A percentile compares a stretch with the other conserved stretches of the same genome.
Conservation (phyloP, 331 rosid species). For the Ulmus americana region DNA sequence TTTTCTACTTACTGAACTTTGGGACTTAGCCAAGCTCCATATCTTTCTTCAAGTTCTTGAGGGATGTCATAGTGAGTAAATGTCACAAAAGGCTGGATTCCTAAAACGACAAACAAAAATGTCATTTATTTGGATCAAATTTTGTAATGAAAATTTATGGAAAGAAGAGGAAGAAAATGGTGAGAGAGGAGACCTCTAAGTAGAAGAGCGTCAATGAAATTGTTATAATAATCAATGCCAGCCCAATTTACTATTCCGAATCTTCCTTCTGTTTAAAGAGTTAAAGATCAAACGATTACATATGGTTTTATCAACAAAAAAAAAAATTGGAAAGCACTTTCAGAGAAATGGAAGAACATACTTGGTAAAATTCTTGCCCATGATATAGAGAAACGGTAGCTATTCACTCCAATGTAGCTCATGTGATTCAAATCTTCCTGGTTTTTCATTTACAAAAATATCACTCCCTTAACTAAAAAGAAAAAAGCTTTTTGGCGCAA, state of each 20-base stretch:
- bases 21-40: slow-evolving; percentile 20
- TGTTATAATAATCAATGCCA: slow-evolving; percentile 12
- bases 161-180: too few relatives aligned
- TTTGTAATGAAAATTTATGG: too few relatives aligned
- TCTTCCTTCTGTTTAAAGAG: slow-evolving; percentile 11
- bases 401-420: slow-evolving; percentile 11
- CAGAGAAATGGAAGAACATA: background rate
- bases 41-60: slow-evolving; percentile 10
- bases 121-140: too few relatives aligned
- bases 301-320: too few relatives aligned
- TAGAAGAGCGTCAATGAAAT: slow-evolving; percentile 16
- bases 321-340: background rate
- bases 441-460: background rate
- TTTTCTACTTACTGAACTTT: slow-evolving; percentile 7
- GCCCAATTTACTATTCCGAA: slow-evolving; percentile 5
- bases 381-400: slow-evolving; percentile 19
- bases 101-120: background rate
- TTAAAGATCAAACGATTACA: background rate
- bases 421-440: slow-evolving; percentile 15
- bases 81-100: slow-evolving; percentile 14
- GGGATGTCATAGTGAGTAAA: slow-evolving; percentile 11
- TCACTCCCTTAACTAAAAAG: too few relatives aligned
- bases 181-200: background rate
- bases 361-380: slow-evolving; percentile 20
- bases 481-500: too few relatives aligned